Evolutionary conservation across 2,329 filamentous ascomycete species (phyloP).

Genomic region (Podosphaera fusca): DNA sequence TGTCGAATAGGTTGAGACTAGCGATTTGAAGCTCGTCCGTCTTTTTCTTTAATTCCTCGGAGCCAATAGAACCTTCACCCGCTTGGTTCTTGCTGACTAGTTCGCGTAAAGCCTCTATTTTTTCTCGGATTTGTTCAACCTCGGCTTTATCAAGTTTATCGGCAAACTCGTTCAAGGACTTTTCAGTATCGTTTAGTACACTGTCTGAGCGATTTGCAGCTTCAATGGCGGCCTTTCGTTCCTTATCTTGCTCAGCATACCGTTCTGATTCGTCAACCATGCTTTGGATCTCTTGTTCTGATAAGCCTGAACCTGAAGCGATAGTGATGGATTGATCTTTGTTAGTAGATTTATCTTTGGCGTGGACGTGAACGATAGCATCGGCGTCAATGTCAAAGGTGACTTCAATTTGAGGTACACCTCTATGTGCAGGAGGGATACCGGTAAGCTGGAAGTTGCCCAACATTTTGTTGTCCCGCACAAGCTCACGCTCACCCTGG

Average conservation of each 20-base stretch:
- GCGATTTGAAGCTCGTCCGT: slow-evolving; percentile 93
- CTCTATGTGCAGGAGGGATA: slow-evolving; percentile 85
- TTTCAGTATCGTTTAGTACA: slow-evolving; percentile 92
- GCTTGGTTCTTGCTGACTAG: slow-evolving; percentile 86
- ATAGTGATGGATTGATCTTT: slow-evolving; percentile 99
- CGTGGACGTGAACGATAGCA: slow-evolving; percentile 91
- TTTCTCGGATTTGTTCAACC: slow-evolving; percentile 80
- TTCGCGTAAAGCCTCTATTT: slow-evolving; percentile 68
- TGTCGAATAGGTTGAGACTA: slow-evolving; percentile 91
- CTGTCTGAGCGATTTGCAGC: slow-evolving; percentile 92
- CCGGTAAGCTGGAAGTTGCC: slow-evolving; percentile 99
- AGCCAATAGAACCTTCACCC: slow-evolving; percentile 66
- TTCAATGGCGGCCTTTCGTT: slow-evolving; percentile 89
- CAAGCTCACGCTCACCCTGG: slow-evolving; percentile 98
- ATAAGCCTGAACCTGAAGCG: slow-evolving; percentile 89
- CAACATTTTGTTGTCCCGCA: slow-evolving; percentile 93
- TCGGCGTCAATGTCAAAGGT: slow-evolving; percentile 98
- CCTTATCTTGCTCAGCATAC: slow-evolving; percentile 85
- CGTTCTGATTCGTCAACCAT: slow-evolving; percentile 98
- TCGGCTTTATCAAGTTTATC: slow-evolving; percentile 94
- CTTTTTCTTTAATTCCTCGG: slow-evolving; percentile 94
- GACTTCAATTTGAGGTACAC: slow-evolving; percentile 90
- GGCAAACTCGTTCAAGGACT: slow-evolving; percentile 88
- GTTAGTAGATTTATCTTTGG: slow-evolving; percentile 97
- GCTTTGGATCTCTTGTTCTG: slow-evolving; percentile 78